phyloP scores from a whole-genome alignment of 108 stramenopile species.

The Stephanodiscus minutulus region DNA sequence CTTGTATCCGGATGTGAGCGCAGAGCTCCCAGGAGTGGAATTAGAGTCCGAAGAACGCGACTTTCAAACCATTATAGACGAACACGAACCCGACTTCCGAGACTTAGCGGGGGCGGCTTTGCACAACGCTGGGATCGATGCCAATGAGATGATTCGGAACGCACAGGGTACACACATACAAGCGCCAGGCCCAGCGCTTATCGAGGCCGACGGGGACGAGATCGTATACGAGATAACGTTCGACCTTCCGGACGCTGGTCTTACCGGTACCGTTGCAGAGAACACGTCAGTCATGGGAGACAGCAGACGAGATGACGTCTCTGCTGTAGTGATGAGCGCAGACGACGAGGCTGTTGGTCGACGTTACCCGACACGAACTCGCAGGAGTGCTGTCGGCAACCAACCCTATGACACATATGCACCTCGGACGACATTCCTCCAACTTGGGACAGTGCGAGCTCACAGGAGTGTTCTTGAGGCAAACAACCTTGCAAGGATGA shows the following conservation, averaged over 20 bases:
- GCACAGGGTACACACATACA: background rate
- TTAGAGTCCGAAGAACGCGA: background rate
- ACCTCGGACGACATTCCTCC: background rate
- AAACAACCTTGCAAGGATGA: background rate
- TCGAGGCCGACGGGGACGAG: background rate
- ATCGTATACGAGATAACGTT: background rate
- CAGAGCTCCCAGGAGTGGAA: conserved; percentile 14
- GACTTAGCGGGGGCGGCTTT: background rate
- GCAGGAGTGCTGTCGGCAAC: background rate
- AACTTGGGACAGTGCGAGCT: background rate
- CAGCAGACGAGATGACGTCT: background rate
- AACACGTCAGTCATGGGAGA: background rate
- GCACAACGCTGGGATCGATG: background rate
- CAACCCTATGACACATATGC: background rate
- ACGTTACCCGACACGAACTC: background rate
- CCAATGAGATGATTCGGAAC: background rate
- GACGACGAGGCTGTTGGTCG: background rate
- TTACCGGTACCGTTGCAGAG: background rate
- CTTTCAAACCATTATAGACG: background rate
- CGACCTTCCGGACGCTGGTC: background rate
- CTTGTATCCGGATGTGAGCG: conserved; percentile 2
- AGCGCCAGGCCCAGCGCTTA: background rate
- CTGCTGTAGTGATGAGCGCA: background rate
- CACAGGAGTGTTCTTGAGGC: background rate
- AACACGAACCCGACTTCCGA: background rate